phyloP scores from a whole-genome alignment of 2,329 filamentous ascomycete species.

The Botrytis tulipae region DNA sequence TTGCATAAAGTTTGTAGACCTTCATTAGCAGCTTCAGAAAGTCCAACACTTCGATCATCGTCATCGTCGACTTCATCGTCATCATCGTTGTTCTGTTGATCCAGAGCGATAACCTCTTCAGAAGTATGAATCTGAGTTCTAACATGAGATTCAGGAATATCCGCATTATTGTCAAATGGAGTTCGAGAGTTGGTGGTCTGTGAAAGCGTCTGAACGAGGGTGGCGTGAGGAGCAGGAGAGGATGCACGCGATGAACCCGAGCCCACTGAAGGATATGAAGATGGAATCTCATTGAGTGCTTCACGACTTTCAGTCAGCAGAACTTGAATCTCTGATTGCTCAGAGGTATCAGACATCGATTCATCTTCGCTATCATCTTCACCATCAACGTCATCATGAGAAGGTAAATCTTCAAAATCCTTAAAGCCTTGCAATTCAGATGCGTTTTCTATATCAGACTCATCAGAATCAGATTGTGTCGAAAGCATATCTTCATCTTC shows the following conservation, averaged over 20 bases:
- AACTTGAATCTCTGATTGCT: not conserved
- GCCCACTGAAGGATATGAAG: not conserved
- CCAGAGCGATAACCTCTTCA: not conserved
- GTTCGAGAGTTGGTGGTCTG: not conserved
- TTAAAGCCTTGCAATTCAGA: not conserved
- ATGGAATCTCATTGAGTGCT: not conserved
- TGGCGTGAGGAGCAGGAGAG: not conserved
- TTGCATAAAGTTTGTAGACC: slow-evolving; percentile 29
- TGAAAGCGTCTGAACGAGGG: not conserved
- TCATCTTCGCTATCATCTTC: not conserved
- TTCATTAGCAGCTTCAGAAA: slow-evolving; percentile 31
- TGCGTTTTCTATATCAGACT: not conserved
- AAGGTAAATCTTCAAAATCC: not conserved
- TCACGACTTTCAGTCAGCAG: not conserved
- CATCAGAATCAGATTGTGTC: too few species aligned
- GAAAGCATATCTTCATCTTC: slow-evolving; percentile 17
- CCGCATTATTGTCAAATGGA: not conserved
- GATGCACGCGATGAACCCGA: not conserved
- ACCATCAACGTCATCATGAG: not conserved
- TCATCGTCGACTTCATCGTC: slow-evolving; percentile 19
- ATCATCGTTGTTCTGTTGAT: slow-evolving; percentile 3
- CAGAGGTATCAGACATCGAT: slow-evolving; percentile 5
- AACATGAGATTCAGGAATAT: slow-evolving; percentile 18
- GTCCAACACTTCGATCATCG: slow-evolving; percentile 29
- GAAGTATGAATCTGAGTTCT: slow-evolving; percentile 1